A percentile compares a stretch with the other conserved stretches of the same genome.
Evolutionary conservation across 2,329 filamentous ascomycete genomes (phyloP).

Genomic region (Fusarium sp.): DNA sequence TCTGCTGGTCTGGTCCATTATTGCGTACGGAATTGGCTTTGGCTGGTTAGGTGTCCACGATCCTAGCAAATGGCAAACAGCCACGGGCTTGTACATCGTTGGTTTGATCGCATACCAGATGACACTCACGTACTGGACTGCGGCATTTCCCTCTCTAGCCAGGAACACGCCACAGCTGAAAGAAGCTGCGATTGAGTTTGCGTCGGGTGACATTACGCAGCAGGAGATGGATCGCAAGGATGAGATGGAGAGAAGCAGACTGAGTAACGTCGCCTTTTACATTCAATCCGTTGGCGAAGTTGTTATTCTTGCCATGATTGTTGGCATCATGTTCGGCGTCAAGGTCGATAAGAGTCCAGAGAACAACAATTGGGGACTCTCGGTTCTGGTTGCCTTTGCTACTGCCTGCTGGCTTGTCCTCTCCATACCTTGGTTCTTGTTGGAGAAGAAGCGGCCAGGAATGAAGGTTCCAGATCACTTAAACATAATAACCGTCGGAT

Average conservation of each 20-base stretch:
- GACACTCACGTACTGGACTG: conserved; percentile 78
- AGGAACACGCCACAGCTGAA: conserved; percentile 55
- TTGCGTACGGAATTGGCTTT: conserved; percentile 76
- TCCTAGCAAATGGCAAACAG: conserved; percentile 71
- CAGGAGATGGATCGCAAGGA: conserved; percentile 74
- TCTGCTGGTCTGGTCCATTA: conserved; percentile 71
- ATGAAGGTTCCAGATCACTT: conserved; percentile 56
- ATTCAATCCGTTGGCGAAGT: conserved; percentile 75
- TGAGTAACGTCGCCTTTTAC: conserved; percentile 76
- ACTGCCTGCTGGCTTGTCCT: conserved; percentile 75
- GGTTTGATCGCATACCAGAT: conserved; percentile 77
- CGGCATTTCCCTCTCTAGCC: conserved; percentile 64
- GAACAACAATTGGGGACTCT: conserved; percentile 77
- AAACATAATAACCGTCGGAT: conserved; percentile 70
- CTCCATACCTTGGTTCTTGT: conserved; percentile 76
- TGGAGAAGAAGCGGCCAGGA: conserved; percentile 75
- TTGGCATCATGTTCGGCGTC: conserved; percentile 74
- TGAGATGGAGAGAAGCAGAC: conserved; percentile 73
- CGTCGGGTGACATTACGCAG: conserved; percentile 64
- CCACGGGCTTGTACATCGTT: conserved; percentile 74
- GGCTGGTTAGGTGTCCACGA: conserved; percentile 77
- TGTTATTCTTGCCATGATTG: conserved; percentile 74
- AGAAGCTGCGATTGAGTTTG: conserved; percentile 52
- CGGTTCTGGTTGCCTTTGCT: conserved; percentile 75
- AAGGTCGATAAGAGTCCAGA: conserved; percentile 70